Evolutionary conservation across 1,139 yeast genomes (phyloP), one percentile per base, ranked within the genome.

Genomic region (Tardiomyces digboiensis): DNA sequence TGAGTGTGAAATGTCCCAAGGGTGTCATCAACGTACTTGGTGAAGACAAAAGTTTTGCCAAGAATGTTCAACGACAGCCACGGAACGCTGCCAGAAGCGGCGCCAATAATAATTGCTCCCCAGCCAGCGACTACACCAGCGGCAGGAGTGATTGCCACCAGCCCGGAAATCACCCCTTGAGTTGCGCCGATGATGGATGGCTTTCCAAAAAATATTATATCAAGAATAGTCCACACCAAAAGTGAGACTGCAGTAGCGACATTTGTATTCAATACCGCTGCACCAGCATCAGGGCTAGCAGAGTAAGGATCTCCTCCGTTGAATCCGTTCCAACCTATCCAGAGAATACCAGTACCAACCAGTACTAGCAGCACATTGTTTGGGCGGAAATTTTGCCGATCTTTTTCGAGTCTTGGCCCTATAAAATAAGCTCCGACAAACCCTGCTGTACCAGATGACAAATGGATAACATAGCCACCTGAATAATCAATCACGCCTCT

Each of bases 381-480:
- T 10, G 98, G 97, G 55, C 97, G 73, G 67, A 82, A 91, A 64
- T 89, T 89, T 55, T 87, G 80, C 76, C 88, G 76, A 49, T 85
- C 72, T 53, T 85, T 82, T 59, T 85, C 91, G 56, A 82, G 82
- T 60, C 97, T 74, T 57, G 85, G 77, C 8, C 97, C 96, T 45
- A 88, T 70, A 47, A 85, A 87, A 48, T 80, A 78, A 14, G 93
- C 81, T 56, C 83, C 83, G 8, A 85, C 95, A 57, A 89, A 80
- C 1, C 95, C 97, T 38, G 88, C 84, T 20, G 87, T 83, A 53
- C 97, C 97, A 23, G 94, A 80, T 33, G 87, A 75, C 46, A 91
- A 86, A 64, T 91, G 97, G 38, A 91, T 96, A 1, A 97, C 95
- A 0, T 97, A 97, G 44, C 97, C 97, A 36, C 98, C 98, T 26